A percentile compares a stretch with the other conserved stretches of the same genome.
Conservation (phyloP, 176 grass and related monocot species). For the Phoenix dactylifera region DNA sequence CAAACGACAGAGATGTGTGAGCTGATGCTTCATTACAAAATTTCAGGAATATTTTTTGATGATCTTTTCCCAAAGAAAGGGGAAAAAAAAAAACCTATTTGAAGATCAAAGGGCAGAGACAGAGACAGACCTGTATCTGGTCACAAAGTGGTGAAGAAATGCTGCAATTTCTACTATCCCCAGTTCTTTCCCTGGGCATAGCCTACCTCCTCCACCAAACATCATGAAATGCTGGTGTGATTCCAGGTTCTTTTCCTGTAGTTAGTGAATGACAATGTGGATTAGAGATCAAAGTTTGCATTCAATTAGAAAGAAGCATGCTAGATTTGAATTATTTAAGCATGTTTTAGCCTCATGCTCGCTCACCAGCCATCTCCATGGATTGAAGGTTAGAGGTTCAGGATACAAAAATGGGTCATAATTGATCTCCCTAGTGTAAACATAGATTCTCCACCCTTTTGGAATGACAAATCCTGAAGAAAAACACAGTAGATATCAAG, state of each 20-base stretch:
- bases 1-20: too few species aligned
- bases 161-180: slow-evolving; percentile 75
- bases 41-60: too few species aligned
- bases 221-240: slow-evolving; percentile 90
- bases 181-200: slow-evolving; percentile 90
- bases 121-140: slow-evolving; percentile 59
- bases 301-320: too few species aligned
- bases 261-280: slow-evolving; percentile 8
- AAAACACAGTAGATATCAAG: slow-evolving; percentile 5
- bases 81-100: too few species aligned
- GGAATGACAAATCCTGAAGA: slow-evolving; percentile 75
- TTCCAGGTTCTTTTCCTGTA: slow-evolving; percentile 65
- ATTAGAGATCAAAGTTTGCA: slow-evolving; percentile 3
- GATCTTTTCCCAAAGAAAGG: too few species aligned
- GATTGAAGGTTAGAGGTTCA: slow-evolving; percentile 76
- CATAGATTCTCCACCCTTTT: slow-evolving; percentile 93
- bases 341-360: background rate
- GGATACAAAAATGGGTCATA: slow-evolving; percentile 78
- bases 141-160: slow-evolving; percentile 93
- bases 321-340: too few species aligned
- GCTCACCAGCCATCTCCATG: slow-evolving; percentile 98
- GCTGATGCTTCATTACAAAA: too few species aligned
- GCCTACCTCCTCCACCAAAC: slow-evolving; percentile 81
- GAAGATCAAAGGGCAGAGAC: too few species aligned
- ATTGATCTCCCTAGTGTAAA: slow-evolving; percentile 94